Evolutionary conservation across 1,284 basidiomycete genomes (phyloP), one percentile per base, ranked within the genome.

Genomic region (Rhodofomes roseus): DNA sequence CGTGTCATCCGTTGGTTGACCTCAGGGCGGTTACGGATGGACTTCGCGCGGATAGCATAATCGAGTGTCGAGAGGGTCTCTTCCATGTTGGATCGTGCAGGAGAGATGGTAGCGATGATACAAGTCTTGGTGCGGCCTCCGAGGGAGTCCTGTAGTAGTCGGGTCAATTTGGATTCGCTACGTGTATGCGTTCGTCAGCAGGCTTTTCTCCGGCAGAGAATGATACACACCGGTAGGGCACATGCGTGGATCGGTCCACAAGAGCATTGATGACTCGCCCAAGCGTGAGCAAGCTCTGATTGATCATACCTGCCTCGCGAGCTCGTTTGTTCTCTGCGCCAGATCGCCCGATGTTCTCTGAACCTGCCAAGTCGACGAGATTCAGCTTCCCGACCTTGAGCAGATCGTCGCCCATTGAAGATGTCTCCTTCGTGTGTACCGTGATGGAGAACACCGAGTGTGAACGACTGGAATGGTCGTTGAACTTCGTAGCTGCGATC

Each of bases 121-220:
- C 95, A 98, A 0, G 97, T 99, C 78, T 98, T 99, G 8, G 97
- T 99, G 25, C 89, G 85, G 0, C 97, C 97, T n/a, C 97, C 97
- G 5, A 99, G 83, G 18, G 97, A 99, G 74, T 99, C 97, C 89
- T 99, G 96, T 6, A 99, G 82, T 2, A 99, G 83, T 40, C 97
- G 92, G 4, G 97, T 99, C 58, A 99, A 89, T 72, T 99, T 99
- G 18, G 91, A 93, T 74, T 93, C 91, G 11, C 89, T 90, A 65
- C 2, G 50, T 37, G 25, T 46, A 14, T 63, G 46, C 62, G 53
- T 60, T 65, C 36, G 41, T 62, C 52, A 61, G 66, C 27, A 50
- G n/a, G 20, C 18, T 18, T 46, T 23, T 18, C 48, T 4, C 8
- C 25, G 22, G 46, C 20, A 48, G 36, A 43, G 40, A 20, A 34